Evolutionary conservation across 305 asterid genomes (phyloP), one percentile per base, ranked within the genome.

Genomic region (Stenogyne calaminthoides): DNA sequence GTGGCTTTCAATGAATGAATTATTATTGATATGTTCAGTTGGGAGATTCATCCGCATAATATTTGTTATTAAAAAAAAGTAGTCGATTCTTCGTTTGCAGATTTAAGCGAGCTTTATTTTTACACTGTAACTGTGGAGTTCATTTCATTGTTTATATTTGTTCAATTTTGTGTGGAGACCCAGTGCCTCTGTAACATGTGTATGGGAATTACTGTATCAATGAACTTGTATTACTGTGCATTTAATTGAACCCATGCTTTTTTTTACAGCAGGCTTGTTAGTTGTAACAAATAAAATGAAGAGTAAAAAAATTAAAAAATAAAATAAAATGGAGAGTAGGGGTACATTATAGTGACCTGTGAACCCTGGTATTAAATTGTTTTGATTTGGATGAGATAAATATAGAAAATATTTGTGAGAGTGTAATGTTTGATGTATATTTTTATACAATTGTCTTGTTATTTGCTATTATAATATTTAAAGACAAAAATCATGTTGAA

Each of bases 151-250:
- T 73, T 52, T 58, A 69, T 64, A 73, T 69, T 25, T 71, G 69
- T 66, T 73, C 74, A 47, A 47, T 58, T 65, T 59, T 72, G 77
- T 69, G 77, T 70, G 75, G 59, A 25, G 64, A n/a, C 66, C n/a
- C 42, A 54, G 51, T 52, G 19, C 15, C 37, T 62, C 29, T n/a
- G 73, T 68, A 46, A 68, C 58, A 47, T 63, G 57, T 62, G 59
- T 60, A 54, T 69, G 77, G 58, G 67, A 52, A 46, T 19, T 61
- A 12, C 12, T 72, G 9, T 72, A 62, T 11, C 57, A 67, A 40
- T 61, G 27, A 58, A 58, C 20, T 27, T 58, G 42, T 58, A 27
- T 27, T 58, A 20, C 40, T 12, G 19, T 58, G 34, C 20, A 39
- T 27, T 58, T 14, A 27, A 27, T 27, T 7, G 5, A 20, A 20